These are phyloP conservation scores for Neurospora sp. DNA, from an alignment of 495 filamentous ascomycete species.

Conservation along the genomic window DNA sequence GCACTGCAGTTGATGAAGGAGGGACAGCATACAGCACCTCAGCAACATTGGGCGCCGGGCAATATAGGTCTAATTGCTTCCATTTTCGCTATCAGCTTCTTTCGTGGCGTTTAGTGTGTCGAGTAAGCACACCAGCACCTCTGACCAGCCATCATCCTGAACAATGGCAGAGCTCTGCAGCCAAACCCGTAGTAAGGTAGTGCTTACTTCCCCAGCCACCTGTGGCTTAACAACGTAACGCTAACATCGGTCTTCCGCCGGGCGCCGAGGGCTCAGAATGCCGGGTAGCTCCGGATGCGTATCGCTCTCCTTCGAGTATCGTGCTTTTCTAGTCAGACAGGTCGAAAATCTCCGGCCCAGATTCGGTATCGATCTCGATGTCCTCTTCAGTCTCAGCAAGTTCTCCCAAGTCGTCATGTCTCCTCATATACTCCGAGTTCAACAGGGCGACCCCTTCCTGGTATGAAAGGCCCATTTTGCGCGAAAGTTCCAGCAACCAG, in stretches of 20 bases:
- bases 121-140: neutral
- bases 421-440: neutral
- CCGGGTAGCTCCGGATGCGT: neutral
- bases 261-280: neutral
- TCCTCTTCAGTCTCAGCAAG: accelerated
- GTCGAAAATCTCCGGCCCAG: too few species aligned
- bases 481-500: neutral
- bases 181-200: neutral
- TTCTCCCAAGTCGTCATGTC: neutral
- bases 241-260: neutral
- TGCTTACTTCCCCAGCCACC: neutral
- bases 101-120: neutral
- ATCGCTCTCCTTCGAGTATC: neutral
- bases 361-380: neutral
- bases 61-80: too few species aligned
- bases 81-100: too few species aligned
- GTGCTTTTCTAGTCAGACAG: neutral
- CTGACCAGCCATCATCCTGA: neutral
- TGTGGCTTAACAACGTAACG: neutral
- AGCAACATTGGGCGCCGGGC: neutral
- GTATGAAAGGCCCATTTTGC: neutral
- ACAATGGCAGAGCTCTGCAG: neutral
- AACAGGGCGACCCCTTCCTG: neutral
- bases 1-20: neutral
- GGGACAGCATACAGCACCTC: neutral